phyloP scores from a whole-genome alignment of 164 flowering plant species.

The Vitis riparia region DNA sequence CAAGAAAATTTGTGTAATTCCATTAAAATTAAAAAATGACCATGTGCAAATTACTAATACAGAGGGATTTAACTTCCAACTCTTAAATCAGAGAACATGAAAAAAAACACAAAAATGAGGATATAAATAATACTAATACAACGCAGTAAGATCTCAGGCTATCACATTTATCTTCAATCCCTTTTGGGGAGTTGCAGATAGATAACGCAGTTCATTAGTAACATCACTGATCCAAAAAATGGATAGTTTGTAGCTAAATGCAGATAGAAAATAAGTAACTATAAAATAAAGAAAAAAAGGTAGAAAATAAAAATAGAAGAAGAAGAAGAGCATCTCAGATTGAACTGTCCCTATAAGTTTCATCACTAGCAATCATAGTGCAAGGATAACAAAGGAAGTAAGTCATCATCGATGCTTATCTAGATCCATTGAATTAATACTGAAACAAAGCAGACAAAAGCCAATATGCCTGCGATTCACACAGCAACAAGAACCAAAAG shows the following conservation, averaged over 20 bases:
- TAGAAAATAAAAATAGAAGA: not conserved
- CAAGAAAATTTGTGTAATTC: no score
- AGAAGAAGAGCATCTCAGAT: constrained; percentile 27
- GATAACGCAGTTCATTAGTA: constrained; percentile 22
- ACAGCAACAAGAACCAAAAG: no score
- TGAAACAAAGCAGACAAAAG: no score
- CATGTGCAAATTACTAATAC: no score
- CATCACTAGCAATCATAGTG: constrained; percentile 30
- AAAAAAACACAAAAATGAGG: not conserved
- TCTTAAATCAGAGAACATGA: not conserved
- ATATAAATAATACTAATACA: not conserved
- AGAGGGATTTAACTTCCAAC: not conserved
- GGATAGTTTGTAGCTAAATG: not conserved
- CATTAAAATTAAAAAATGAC: no score
- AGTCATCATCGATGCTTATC: constrained; percentile 23
- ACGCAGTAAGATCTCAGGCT: constrained; percentile 11
- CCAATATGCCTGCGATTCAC: no score
- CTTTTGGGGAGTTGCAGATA: constrained; percentile 12
- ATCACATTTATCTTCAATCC: constrained; percentile 16
- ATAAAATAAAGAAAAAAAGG: not conserved
- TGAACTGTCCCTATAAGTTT: constrained; percentile 16
- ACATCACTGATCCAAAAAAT: constrained; percentile 21
- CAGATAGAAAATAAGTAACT: constrained; percentile 19
- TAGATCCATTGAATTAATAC: not conserved
- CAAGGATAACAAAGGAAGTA: constrained; percentile 27